Conservation (phyloP, 768 basidiomycete genomes). For the Pleurotus citrinopileatus region DNA sequence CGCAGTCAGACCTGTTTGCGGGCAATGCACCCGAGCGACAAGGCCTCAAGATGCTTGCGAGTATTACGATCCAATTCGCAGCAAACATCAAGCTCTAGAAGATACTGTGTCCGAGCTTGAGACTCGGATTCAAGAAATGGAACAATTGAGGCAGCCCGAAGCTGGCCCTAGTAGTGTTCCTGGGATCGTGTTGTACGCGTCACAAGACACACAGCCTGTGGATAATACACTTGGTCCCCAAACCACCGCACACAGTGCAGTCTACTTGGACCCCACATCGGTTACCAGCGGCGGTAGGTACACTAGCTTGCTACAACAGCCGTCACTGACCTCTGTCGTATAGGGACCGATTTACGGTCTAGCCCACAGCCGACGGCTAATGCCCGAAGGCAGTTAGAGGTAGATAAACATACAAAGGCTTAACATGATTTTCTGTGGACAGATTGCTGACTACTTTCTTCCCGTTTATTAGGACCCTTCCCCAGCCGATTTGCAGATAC, state of each 20-base stretch:
- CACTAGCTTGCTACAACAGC: too few species aligned
- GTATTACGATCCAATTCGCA: conserved; percentile 40
- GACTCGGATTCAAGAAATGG: conserved; percentile 39
- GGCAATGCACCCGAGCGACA: conserved; percentile 43
- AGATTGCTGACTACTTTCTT: conserved; percentile 4
- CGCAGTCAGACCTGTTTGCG: conserved; percentile 45
- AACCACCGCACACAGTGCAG: too few species aligned
- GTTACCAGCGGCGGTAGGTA: too few species aligned
- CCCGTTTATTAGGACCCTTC: conserved; percentile 12
- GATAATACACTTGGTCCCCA: too few species aligned
- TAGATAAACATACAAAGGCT: not conserved
- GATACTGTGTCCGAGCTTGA: conserved; percentile 42
- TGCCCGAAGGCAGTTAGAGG: not conserved
- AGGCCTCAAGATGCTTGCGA: conserved; percentile 51
- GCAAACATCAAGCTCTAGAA: conserved; percentile 44
- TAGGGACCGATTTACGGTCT: not conserved
- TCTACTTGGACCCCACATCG: too few species aligned
- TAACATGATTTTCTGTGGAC: conserved; percentile 3
- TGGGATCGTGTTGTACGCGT: not conserved
- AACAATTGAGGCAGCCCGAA: conserved; percentile 32
- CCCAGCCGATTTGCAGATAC: not conserved
- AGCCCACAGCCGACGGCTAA: not conserved
- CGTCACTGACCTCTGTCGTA: not conserved
- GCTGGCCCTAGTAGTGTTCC: conserved; percentile 4
- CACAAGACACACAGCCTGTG: not conserved